These are phyloP conservation scores for Litsea cubeba DNA, from an alignment of 164 flowering plant species.

Conservation along the genomic window DNA sequence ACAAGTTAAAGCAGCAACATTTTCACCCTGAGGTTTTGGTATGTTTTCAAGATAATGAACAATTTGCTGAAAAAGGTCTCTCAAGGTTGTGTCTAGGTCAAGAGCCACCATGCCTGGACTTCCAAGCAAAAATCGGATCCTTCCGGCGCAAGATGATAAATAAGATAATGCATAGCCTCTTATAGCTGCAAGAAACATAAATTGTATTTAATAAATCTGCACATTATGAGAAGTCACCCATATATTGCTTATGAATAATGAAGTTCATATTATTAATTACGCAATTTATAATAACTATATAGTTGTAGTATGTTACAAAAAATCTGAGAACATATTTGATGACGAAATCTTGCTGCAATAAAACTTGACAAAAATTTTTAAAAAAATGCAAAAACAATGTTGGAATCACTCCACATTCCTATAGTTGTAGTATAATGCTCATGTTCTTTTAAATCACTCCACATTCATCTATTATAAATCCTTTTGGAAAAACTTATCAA, in stretches of 20 bases:
- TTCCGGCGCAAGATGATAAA: slow-evolving; percentile 88
- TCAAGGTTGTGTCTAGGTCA: slow-evolving; percentile 72
- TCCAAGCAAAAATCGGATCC: slow-evolving; percentile 87
- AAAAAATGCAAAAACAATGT: too few relatives aligned
- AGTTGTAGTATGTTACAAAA: background rate
- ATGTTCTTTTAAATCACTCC: too few relatives aligned
- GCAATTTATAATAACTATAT: background rate
- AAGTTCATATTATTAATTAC: background rate
- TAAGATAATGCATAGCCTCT: slow-evolving; percentile 94
- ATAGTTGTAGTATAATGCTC: too few relatives aligned
- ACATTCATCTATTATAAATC: too few relatives aligned
- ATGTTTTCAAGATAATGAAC: slow-evolving; percentile 85
- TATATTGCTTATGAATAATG: background rate
- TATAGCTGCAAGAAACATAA: slow-evolving; percentile 61
- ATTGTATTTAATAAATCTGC: slow-evolving; percentile 1
- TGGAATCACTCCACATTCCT: too few relatives aligned
- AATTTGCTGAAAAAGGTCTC: slow-evolving; percentile 80
- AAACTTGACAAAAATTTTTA: background rate
- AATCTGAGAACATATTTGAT: background rate
- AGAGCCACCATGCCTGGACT: slow-evolving; percentile 99
- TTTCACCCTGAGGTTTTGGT: slow-evolving; percentile 94
- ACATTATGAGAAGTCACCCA: background rate
- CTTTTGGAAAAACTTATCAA: too few relatives aligned
- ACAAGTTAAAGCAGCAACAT: slow-evolving; percentile 70
- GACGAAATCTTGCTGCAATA: background rate